Base-by-base conservation (phyloP, 257 asterid genomes). In the Nicotiana attenuata region DNA sequence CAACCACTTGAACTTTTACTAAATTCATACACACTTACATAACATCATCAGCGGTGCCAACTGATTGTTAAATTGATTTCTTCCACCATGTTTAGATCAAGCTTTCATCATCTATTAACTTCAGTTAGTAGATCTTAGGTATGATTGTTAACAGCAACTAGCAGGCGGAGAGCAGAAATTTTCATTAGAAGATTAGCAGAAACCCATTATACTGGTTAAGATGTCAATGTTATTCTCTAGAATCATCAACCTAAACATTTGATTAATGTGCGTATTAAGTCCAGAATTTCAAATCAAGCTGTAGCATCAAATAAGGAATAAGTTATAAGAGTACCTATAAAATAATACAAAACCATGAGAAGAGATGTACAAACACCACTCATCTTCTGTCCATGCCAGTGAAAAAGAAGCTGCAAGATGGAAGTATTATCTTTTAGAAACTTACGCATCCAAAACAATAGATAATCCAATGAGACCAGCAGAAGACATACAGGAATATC, bases 401-500 rank as follows among this genome's bases (percentile, higher is more conserved):
- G 84, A 81, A 92, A 92, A 80, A 94, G 89, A 88, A 94, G 85
- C 98, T 96, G 99, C 90, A 84, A 77, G 16, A 77, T 52, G 82
- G 82, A 80, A 80, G 55, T 10, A 71, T 29, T 41, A 59, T 55
- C 82, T 38, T 77, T 82, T n/a, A 75, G 80, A 52, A 50, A 79
- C 47, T 29, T 22, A 41, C 28, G n/a, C 16, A 41, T 26, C 50
- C 29, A 31, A 78, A 83, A 76, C 29, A 67, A 71, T 50, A 66
- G 41, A 22, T 6, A 19, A 76, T 50, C 24, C 61, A 31, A 82
- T 45, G 76, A 73, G 57, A 82, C 24, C 69, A 64, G 64, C 66
- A 77, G 20, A 84, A 79, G 33, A 89, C 94, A 80, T 91, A 95
- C 99, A 15, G 99, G 97, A 80, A 91, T 91, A 68, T 92, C 86